Evolutionary conservation across 75 land plant species (phyloP), one percentile per base, ranked within the genome.

Genomic region (Pinus albicaulis): DNA sequence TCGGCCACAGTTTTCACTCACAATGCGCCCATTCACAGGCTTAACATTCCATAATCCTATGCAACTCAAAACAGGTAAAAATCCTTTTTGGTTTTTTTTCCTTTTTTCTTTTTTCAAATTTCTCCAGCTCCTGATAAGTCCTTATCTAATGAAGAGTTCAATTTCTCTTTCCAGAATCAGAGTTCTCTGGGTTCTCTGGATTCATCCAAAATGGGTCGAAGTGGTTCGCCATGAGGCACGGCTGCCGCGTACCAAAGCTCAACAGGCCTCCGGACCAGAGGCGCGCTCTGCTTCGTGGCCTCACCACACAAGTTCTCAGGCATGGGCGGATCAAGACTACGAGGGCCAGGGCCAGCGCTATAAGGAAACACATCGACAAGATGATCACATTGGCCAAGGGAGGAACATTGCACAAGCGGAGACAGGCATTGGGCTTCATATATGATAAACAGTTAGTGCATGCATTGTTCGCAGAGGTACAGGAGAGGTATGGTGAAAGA

Each of bases 331-430:
- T 97, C 66, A 95, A 92, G 71, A 97, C 99, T 10, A 97, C 99
- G 23, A 76, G 79, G 59, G 88, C 98, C 24, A 87, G 93, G 60
- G 99, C 99, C 34, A 91, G 88, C 36, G 98, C 99, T 1, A 86
- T 95, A 84, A 89, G 99, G 66, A 92, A 92, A 82, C 88, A 89
- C 76, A 93, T 92, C 10, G 99, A 97, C 77, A 93, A 95, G 71
- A 97, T 97, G 98, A 95, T 95, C 15, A 97, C 98, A 10, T 73
- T 97, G 38, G 95, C 99, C 24, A 97, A 97, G 72, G 95, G 92
- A 38, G 99, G 99, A 14, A 83, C 91, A 53, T 86, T 97, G 22
- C 99, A 97, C 56, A 87, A 97, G 71, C 83, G 99, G 69, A 84
- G 99, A 56, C 98, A 97, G 73, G 98, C 99, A 5, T 70, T 97